These are phyloP conservation scores for Cryptococcus sp. DNA, from an alignment of 1,284 basidiomycete genomes.

Conservation along the genomic window DNA sequence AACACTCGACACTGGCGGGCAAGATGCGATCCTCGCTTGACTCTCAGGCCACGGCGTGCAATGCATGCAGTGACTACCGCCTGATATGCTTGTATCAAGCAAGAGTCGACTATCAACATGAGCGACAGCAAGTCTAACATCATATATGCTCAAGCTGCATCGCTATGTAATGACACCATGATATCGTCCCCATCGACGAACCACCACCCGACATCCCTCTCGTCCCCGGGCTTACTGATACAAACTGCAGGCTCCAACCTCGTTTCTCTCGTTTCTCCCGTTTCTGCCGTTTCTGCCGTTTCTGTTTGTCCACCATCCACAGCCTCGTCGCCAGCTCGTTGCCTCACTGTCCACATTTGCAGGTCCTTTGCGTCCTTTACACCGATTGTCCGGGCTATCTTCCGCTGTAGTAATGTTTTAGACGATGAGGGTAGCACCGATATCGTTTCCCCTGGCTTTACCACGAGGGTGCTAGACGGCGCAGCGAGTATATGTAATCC, in stretches of 20 bases:
- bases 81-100: too few species aligned
- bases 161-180: background rate
- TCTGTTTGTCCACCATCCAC: background rate
- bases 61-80: too few species aligned
- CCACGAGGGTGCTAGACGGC: background rate
- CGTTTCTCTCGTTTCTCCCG: background rate
- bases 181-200: constrained; percentile 21
- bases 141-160: background rate
- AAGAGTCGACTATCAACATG: too few species aligned
- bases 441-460: constrained; percentile 2
- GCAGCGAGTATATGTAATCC: constrained; percentile 6
- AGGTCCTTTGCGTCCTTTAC: background rate
- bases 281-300: background rate
- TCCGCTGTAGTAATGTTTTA: constrained; percentile 24
- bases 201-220: constrained; percentile 27
- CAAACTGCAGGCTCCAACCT: background rate
- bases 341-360: background rate
- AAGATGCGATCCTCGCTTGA: too few species aligned
- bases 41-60: too few species aligned
- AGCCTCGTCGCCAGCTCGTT: too few species aligned
- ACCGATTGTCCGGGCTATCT: constrained; percentile 15
- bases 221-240: constrained; percentile 1
- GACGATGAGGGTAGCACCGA: constrained; percentile 27
- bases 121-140: background rate
- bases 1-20: too few species aligned